Conservation (phyloP, 2,329 filamentous ascomycete species). For the Sporothrix pallida region DNA sequence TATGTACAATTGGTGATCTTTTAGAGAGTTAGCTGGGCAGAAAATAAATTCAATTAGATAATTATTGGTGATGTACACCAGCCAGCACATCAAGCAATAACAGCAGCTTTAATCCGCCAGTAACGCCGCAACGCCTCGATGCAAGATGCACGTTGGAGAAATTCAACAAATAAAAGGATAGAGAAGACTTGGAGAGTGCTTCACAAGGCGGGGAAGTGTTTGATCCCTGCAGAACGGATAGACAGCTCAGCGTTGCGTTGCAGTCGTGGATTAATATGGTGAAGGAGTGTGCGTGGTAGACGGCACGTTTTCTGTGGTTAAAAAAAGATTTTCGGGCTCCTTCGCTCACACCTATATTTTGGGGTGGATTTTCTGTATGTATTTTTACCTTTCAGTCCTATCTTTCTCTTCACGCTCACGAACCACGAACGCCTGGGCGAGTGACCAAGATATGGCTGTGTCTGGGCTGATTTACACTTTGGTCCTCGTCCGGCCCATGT, state of each 20-base stretch:
- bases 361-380: background rate
- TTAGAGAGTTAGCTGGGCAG: background rate
- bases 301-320: background rate
- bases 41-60: background rate
- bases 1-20: no score
- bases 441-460: background rate
- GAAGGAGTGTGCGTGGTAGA: background rate
- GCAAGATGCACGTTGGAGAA: background rate
- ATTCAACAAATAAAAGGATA: background rate
- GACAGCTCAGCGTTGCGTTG: conserved; percentile 15
- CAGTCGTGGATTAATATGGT: background rate
- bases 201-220: conserved; percentile 22
- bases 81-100: background rate
- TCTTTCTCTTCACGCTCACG: no score
- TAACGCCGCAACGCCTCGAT: background rate
- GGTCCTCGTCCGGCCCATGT: background rate
- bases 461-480: background rate
- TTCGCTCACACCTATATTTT: background rate
- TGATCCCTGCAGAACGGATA: conserved; percentile 15
- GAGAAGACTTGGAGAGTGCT: background rate
- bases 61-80: background rate
- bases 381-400: no score
- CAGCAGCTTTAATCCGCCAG: background rate
- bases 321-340: background rate
- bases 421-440: background rate